Percentiles rank a stretch among this genome's conserved stretches.
Conservation (phyloP, 768 basidiomycete species). For the Tulasnella sp. region DNA sequence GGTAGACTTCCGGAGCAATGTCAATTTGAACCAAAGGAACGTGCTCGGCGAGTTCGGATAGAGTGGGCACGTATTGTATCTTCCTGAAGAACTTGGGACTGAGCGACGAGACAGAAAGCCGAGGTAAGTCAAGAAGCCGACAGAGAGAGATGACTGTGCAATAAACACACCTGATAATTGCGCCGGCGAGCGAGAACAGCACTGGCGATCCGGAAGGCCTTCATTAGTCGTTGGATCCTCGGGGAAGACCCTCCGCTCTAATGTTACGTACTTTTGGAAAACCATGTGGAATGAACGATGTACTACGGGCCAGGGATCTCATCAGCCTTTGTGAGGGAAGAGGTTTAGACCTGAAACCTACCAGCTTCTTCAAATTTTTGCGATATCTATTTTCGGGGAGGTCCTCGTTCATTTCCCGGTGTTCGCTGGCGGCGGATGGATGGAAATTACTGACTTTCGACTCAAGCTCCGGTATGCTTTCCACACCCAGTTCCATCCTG, state of each 20-base stretch:
- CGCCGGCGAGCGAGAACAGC: conserved; percentile 86
- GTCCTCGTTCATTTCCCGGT: neutral
- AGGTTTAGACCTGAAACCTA: conserved; percentile 44
- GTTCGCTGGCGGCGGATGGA: neutral
- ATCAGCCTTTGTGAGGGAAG: neutral
- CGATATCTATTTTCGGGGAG: conserved; percentile 54
- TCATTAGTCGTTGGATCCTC: conserved; percentile 12
- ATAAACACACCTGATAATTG: conserved; percentile 72
- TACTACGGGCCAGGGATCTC: conserved; percentile 52
- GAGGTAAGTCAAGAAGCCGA: conserved; percentile 23
- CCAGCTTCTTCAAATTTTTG: conserved; percentile 84
- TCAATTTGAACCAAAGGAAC: conserved; percentile 88
- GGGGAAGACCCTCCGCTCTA: conserved; percentile 7
- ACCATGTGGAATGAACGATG: conserved; percentile 86
- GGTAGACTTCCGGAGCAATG: conserved; percentile 79
- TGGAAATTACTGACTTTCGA: conserved; percentile 52
- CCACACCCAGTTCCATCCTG: conserved; percentile 91
- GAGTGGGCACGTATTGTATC: conserved; percentile 71
- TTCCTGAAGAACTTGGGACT: conserved; percentile 92
- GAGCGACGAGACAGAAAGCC: conserved; percentile 4
- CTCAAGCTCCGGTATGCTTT: conserved; percentile 80
- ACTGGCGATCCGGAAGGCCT: conserved; percentile 50
- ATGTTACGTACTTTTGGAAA: conserved; percentile 71
- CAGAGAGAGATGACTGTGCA: conserved; percentile 12
- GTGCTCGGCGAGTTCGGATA: conserved; percentile 74